These are phyloP conservation scores for Cordyceps farinosa DNA, from an alignment of 2,329 filamentous ascomycete species.

Conservation along the genomic window DNA sequence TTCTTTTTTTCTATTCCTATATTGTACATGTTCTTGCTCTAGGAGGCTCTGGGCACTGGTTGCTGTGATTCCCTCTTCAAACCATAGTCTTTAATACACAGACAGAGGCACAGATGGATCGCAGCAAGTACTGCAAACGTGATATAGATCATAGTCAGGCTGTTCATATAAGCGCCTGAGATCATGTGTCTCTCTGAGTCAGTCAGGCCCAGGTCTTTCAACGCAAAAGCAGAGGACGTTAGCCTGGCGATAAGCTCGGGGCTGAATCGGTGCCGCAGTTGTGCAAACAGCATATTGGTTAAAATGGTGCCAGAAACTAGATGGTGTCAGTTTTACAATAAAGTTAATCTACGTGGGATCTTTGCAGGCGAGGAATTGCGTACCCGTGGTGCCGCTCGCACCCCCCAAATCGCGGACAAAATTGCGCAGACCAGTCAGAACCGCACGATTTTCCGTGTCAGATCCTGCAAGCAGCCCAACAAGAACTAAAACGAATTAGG, in stretches of 20 bases:
- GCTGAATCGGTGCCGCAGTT: not conserved
- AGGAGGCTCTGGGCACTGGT: not conserved
- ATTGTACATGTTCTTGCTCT: not conserved
- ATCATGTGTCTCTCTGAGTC: not conserved
- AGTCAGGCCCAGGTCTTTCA: constrained; percentile 6
- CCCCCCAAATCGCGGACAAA: constrained; percentile 9
- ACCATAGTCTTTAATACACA: constrained; percentile 5
- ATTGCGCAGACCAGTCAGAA: constrained; percentile 4
- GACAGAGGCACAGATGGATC: not conserved
- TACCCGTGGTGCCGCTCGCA: constrained; percentile 9
- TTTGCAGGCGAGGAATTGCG: not conserved
- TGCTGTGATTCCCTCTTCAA: not conserved
- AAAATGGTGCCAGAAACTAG: constrained; percentile 1
- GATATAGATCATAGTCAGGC: not conserved
- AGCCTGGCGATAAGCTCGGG: not conserved
- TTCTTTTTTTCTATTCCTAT: not conserved
- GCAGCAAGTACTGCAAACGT: not conserved
- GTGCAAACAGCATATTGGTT: constrained; percentile 1
- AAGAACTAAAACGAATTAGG: not conserved
- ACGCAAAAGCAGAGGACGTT: constrained; percentile 9
- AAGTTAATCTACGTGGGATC: no score
- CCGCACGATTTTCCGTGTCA: constrained; percentile 1
- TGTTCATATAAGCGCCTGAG: not conserved
- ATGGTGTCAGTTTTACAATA: no score
- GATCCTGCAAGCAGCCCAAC: constrained; percentile 7